Conservation (phyloP, 352 stramenopile genomes). For the Phytophthora quininea region DNA sequence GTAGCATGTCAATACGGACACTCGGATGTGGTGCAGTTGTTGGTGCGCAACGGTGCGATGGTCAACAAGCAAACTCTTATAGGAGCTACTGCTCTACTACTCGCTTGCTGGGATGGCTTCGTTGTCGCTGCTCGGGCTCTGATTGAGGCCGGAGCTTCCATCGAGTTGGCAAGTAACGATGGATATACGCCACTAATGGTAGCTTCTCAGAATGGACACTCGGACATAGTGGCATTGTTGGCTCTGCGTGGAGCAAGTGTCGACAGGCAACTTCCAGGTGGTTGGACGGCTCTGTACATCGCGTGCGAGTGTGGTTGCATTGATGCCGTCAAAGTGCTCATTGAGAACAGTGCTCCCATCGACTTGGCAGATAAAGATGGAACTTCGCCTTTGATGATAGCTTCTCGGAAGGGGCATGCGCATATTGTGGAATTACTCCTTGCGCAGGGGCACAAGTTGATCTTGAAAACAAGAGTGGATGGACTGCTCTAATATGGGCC, state of each 20-base stretch:
- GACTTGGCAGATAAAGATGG: not conserved
- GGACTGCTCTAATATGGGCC: slow-evolving; percentile 3
- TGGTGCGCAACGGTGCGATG: not conserved
- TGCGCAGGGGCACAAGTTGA: not conserved
- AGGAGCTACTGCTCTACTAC: slow-evolving; percentile 5
- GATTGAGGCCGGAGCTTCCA: not conserved
- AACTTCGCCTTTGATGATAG: not conserved
- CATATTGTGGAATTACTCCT: not conserved
- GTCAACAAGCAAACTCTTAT: not conserved
- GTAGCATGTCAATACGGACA: slow-evolving; percentile 1
- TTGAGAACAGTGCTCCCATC: not conserved
- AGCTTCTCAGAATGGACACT: not conserved
- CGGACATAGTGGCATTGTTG: not conserved
- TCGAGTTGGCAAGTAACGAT: not conserved
- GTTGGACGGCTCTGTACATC: not conserved
- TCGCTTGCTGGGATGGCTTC: slow-evolving; percentile 2
- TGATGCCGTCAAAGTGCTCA: not conserved
- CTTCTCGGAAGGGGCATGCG: not conserved
- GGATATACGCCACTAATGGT: not conserved
- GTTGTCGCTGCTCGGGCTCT: not conserved
- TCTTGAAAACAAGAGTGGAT: not conserved
- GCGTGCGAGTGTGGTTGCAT: not conserved
- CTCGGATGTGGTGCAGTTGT: not conserved
- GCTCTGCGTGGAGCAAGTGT: not conserved
- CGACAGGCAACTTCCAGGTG: not conserved